Evolutionary conservation across 352 stramenopile species (phyloP), one percentile per base, ranked within the genome.

Genomic region (Globisporangium recalcitrans): DNA sequence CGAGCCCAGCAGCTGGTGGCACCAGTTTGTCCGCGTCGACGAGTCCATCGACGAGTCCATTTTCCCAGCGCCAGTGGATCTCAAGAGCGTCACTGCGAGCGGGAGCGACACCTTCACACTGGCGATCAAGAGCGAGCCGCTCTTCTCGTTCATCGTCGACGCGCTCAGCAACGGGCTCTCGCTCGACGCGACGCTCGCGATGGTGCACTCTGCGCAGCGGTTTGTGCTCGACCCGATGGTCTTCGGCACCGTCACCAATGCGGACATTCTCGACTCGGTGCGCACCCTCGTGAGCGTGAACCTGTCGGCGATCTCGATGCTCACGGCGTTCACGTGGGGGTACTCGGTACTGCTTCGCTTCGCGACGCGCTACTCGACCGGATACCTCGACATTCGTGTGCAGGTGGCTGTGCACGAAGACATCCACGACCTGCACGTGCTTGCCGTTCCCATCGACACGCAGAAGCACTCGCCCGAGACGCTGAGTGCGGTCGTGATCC

Each of bases 301-400:
- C 42, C 48, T 84, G 24, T 64, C 72, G 19, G 64, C 63, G 36
- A 69, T 84, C 44, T 63, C 65, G 27, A 57, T 72, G 64, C 62
- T 81, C 34, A 63, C 75, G 48, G 57, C 68, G 3, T 72, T 62
- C 29, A 58, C 71, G 11, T 84, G 75, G 75, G 73, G 73, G 8
- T 84, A 73, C 49, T 70, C 75, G 49, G 58, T 84, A 40, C 60
- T 75, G 32, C 53, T 84, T 8, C 73, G 67, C 38, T 81, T 81
- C 38, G 62, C 72, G 34, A 80, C 56, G 16, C 36, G 65, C 21
- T 63, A 79, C 53, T 70, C 62, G 34, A 76, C 56, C 1, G 75
- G 75, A 1, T 81, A 75, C 60, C 48, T 84, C 8, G 73, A 84
- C 36, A 46, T 84, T 11, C 70, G 75, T 4, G 13, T 81, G 13